Base-by-base conservation (phyloP, 345 rosid genomes). In the Eucalyptus lansdowneana region DNA sequence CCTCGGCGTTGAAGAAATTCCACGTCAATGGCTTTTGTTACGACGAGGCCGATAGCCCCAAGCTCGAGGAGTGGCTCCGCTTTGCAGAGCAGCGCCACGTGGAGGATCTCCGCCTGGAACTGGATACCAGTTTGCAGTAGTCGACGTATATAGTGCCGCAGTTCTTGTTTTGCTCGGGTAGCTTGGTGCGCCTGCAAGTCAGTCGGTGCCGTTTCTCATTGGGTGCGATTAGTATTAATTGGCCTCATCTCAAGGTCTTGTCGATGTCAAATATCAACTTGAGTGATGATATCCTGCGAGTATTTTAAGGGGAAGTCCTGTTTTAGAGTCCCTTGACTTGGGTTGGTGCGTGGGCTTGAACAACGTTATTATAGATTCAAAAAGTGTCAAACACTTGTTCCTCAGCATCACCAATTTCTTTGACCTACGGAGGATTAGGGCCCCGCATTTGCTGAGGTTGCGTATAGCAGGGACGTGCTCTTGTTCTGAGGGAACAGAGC, bases 111-210 rank as follows among this genome's bases (percentile, higher is more conserved):
- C 17, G 17, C 50, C 7, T 81, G 9, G 34, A 14, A 40, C 27
- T 13, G 69, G 14, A 11, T 11, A 0, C 0, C n/a, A 29, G 8
- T 19, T 19, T 7, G 8, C n/a, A n/a, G n/a, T n/a, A n/a, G n/a
- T 5, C 0, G 8, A 1, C 0, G 31, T 60, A 13, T 60, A 60
- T 3, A 60, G 9, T 27, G 69, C 69, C 69, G 7, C 16, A 12
- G 7, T 60, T 27, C 16, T 60, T 60, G 69, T 60, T 11, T 12
- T 49, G 29, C 29, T 49, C 5, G 16, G 13, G 31, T 60, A 27
- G 69, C 8, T 87, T 67, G 51, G 50, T 34, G 86, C 29, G 16
- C 2, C 50, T 81, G 5, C 11, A 37, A 37, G 50, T 81, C 3
- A 15, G 12, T 22, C 13, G 8, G 86, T 81, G 86, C 14, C 4